Conservation (phyloP, 2,329 filamentous ascomycete species). For the Madurella fahalii region DNA sequence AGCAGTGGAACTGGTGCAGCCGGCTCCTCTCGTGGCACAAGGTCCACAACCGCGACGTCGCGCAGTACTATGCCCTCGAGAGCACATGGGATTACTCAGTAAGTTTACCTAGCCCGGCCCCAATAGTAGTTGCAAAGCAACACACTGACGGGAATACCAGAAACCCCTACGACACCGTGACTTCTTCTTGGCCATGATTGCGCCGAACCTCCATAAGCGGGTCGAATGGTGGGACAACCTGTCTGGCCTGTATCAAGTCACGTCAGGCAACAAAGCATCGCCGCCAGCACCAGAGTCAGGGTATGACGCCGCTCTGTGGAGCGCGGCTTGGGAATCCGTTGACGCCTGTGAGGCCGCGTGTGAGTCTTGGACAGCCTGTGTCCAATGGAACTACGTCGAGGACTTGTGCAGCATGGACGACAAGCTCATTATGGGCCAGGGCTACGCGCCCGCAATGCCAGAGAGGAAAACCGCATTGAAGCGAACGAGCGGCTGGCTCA, state of each 20-base stretch:
- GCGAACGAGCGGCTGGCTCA: conserved; percentile 15
- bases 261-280: conserved; percentile 9
- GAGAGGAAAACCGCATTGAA: conserved; percentile 16
- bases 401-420: conserved; percentile 17
- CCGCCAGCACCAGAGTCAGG: conserved; percentile 6
- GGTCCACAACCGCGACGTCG: conserved; percentile 15
- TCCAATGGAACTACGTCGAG: conserved; percentile 18
- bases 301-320: conserved; percentile 9
- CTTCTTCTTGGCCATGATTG: conserved; percentile 10
- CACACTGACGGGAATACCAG: background rate
- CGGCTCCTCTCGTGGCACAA: conserved; percentile 16
- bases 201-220: conserved; percentile 3
- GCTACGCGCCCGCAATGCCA: conserved; percentile 13
- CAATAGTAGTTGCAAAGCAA: no score
- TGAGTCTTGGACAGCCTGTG: conserved; percentile 7
- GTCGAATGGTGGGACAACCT: conserved; percentile 17
- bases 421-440: conserved; percentile 16
- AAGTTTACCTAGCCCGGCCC: background rate
- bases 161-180: conserved; percentile 10
- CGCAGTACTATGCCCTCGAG: conserved; percentile 11
- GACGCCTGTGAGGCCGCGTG: conserved; percentile 14
- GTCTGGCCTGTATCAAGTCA: conserved; percentile 7
- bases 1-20: conserved; percentile 15
- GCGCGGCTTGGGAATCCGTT: conserved; percentile 8
- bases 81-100: conserved; percentile 5